Percentiles rank a stretch among this genome's conserved stretches.
These are phyloP conservation scores for Colletotrichum tanaceti DNA, from an alignment of 2,329 filamentous ascomycete species.

Conservation along the genomic window DNA sequence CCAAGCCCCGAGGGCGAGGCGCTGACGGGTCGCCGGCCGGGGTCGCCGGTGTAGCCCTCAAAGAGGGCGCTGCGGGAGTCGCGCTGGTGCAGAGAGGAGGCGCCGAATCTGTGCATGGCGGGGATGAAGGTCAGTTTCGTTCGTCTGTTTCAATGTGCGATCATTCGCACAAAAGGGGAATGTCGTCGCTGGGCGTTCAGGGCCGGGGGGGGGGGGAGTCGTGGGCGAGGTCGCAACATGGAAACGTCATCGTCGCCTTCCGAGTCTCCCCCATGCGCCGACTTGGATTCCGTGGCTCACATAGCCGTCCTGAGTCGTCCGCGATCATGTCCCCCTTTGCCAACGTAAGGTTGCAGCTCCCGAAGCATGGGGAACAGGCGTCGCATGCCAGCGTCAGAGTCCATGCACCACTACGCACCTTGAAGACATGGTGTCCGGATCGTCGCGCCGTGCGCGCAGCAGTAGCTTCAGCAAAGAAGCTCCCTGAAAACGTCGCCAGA, in stretches of 20 bases:
- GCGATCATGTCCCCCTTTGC: not conserved
- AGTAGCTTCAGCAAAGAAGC: not conserved
- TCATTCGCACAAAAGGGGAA: not conserved
- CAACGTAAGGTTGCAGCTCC: not conserved
- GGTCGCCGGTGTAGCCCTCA: conserved; percentile 72
- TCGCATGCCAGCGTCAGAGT: not conserved
- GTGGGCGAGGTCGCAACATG: not conserved
- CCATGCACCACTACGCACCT: conserved; percentile 26
- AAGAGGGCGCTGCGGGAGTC: conserved; percentile 79
- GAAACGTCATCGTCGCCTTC: not conserved
- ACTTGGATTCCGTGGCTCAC: not conserved
- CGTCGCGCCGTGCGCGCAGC: conserved; percentile 17
- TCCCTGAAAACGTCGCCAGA: not conserved
- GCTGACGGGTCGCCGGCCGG: conserved; percentile 57
- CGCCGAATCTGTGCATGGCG: conserved; percentile 66
- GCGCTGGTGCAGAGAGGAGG: conserved; percentile 78
- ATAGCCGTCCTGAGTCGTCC: too few species aligned
- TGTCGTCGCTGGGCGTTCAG: not conserved
- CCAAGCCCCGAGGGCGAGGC: conserved; percentile 57
- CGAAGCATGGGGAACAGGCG: not conserved
- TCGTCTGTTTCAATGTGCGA: not conserved
- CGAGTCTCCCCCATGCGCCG: not conserved
- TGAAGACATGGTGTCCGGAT: conserved; percentile 37
- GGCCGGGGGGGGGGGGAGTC: not conserved
- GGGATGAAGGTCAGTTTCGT: not conserved